A percentile compares a stretch with the other conserved stretches of the same genome.
These are phyloP conservation scores for Sarocladium oryzae DNA, from an alignment of 2,329 filamentous ascomycete species.

Conservation along the genomic window DNA sequence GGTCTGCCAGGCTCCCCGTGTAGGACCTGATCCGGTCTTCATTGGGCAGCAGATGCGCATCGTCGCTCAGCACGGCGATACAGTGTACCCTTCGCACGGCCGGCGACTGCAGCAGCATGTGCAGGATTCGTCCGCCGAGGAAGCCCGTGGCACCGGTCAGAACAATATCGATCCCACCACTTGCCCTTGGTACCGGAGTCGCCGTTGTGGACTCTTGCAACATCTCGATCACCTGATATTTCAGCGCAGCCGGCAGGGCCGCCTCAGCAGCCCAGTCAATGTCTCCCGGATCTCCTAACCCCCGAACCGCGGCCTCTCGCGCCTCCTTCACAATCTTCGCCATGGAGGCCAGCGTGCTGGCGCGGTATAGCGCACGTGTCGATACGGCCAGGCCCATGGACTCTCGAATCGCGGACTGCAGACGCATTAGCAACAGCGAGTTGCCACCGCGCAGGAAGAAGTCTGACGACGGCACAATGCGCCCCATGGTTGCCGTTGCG, in stretches of 20 bases:
- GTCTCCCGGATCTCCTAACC: constrained; percentile 2
- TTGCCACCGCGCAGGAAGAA: constrained; percentile 32
- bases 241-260: background rate
- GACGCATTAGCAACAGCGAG: constrained; percentile 23
- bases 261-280: constrained; percentile 29
- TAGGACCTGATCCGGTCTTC: constrained; percentile 10
- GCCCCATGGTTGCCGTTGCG: background rate
- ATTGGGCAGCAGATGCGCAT: constrained; percentile 2
- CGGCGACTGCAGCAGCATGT: constrained; percentile 4
- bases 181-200: background rate
- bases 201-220: background rate
- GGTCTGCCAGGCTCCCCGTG: constrained; percentile 9
- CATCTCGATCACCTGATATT: background rate
- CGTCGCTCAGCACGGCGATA: constrained; percentile 12
- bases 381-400: constrained; percentile 15
- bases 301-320: background rate
- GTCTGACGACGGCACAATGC: constrained; percentile 18
- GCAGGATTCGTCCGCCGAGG: constrained; percentile 14
- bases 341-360: constrained; percentile 29
- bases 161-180: constrained; percentile 9
- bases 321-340: constrained; percentile 19
- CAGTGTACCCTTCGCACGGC: constrained; percentile 13
- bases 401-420: constrained; percentile 22
- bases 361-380: constrained; percentile 27
- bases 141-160: constrained; percentile 15